Base-by-base conservation (phyloP, 2,329 filamentous ascomycete genomes). In the Fusarium nanum region DNA sequence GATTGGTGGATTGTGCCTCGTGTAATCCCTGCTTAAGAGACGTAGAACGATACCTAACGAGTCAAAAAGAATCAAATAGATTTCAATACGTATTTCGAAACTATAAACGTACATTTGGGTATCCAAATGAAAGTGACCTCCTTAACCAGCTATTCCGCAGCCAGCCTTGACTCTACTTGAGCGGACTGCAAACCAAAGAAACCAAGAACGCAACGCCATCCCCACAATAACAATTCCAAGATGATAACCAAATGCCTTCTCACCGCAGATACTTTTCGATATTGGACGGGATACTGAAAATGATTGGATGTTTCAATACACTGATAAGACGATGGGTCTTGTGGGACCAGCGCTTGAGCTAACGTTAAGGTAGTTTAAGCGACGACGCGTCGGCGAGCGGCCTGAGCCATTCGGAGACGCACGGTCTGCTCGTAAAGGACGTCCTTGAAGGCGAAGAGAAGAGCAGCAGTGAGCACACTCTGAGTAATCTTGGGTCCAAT, bases 401-500 rank as follows among this genome's bases (percentile, higher is more conserved):
- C 78, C 27, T 82, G 77, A 23, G 77, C 74, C 60, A 81, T 79
- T 56, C 93, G 86, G 32, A 93, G 87, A 75, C 85, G 88, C 53
- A 95, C 83, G 1, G 90, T 94, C 81, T 92, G 89, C 76, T 93
- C 92, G 79, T 98, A 99, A 8, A 99, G 87, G 9, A 93, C 93
- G 78, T 99, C 96, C 86, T 99, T 99, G 85, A 99, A 98, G 3
- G 94, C 96, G 79, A 99, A 99, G 62, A 99, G 84, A 82, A 98
- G 94, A 5, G 96, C 96, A 8, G 96, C 96, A 7, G 96, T 99
- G 67, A 99, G 87, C 47, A 98, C 96, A 78, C 94, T 98, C 83
- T 99, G 96, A 22, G 94, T 94, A 73, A 99, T 91, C 87, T 99
- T 99, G 73, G 96, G 94, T 23, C 91, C 94, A 77, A 99, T 97